Base-by-base conservation (phyloP, 148 eudicot genomes). In the Fagopyrum esculentum region DNA sequence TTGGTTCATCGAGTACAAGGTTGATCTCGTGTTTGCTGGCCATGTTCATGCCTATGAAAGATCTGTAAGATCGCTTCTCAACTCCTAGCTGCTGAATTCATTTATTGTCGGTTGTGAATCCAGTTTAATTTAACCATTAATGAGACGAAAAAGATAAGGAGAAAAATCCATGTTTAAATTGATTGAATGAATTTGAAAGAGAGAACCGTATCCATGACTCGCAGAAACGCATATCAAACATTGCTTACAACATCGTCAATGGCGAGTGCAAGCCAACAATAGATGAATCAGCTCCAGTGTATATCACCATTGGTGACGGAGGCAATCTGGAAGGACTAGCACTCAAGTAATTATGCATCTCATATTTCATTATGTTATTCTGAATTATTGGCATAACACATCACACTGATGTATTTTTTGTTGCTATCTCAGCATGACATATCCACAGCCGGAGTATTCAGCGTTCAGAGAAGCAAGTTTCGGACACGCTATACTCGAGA, bases 291-390 rank as follows among this genome's bases (percentile, higher is more conserved):
- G 76, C 76, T 6, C 76, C 76, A 2, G 76, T 74, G 22, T 74
- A 74, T 69, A 74, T 74, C 15, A 74, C 76, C 69, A 74, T 74
- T 56, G 76, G 76, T 40, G 76, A 74, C n/a, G 76, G 76, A 57
- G 76, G 76, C 16, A 74, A 74, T 57, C 59, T 55, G 43, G 76
- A 74, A 74, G 76, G 76, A 59, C 46, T 74, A 45, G 76, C 76
- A 54, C 57, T 43, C 69, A 45, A 74, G 76, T 74, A 74, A 35
- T 35, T 35, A 35, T 56, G 49, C 16, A 22, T 60, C 66, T 60
- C 66, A 6, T 60, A 22, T 60, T 26, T 9, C 11, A 49, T 49
- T 49, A 8, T 35, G 40, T 35, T 35, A 35, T 35, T 35, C 40
- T 35, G 12, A 49, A 49, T 49, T 49, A 8, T 26, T 60, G 26